Conservation (phyloP, 345 rosid genomes). For the Cardiospermum halicacabum region DNA sequence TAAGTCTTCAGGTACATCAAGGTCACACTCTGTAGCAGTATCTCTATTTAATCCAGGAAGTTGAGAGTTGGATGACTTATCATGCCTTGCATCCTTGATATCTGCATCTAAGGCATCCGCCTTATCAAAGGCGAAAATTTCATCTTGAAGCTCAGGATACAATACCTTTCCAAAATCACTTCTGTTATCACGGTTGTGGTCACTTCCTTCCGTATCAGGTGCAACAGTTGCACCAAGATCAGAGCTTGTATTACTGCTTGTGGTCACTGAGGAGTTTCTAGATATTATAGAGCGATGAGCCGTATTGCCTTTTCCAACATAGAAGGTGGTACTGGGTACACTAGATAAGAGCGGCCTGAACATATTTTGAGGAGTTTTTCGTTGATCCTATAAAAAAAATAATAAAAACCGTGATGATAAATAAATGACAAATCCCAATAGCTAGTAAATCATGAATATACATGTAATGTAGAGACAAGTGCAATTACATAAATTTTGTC, state of each 20-base stretch:
- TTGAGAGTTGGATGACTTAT: constrained; percentile 36
- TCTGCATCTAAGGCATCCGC: constrained; percentile 39
- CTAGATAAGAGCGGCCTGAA: constrained; percentile 96
- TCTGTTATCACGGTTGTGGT: constrained; percentile 37
- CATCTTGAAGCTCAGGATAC: constrained; percentile 46
- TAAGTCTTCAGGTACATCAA: constrained; percentile 39
- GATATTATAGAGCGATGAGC: constrained; percentile 54
- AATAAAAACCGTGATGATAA: constrained; percentile 18
- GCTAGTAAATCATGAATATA: constrained; percentile 12
- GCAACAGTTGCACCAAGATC: constrained; percentile 50
- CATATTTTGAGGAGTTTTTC: constrained; percentile 92
- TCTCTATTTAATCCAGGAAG: constrained; percentile 35
- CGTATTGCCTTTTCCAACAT: constrained; percentile 61
- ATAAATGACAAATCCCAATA: too few relatives aligned
- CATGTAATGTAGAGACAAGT: constrained; percentile 10
- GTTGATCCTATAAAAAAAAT: constrained; percentile 59
- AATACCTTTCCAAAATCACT: constrained; percentile 35
- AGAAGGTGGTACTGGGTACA: constrained; percentile 86
- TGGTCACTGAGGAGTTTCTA: constrained; percentile 64
- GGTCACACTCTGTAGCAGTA: constrained; percentile 30
- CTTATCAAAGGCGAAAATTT: constrained; percentile 53
- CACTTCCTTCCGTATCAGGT: constrained; percentile 52
- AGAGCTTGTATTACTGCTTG: constrained; percentile 60
- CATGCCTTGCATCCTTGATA: constrained; percentile 31
- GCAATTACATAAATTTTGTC: neutral